Evolutionary conservation across 2,329 filamentous ascomycete genomes (phyloP), one percentile per base, ranked within the genome.

Genomic region (Aureobasidium sp.): DNA sequence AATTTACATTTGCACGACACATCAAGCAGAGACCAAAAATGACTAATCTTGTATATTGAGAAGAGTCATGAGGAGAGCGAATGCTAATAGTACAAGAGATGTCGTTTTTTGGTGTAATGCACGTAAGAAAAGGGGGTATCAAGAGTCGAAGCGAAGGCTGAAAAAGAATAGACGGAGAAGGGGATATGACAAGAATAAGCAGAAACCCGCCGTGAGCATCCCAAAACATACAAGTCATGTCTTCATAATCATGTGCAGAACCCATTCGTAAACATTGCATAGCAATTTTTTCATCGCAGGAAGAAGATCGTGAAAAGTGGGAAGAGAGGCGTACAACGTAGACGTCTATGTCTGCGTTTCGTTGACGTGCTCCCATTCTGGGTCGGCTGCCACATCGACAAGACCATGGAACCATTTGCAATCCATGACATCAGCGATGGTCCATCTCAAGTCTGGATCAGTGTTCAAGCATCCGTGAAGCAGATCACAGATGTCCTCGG

Each of bases 391-490:
- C 2, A 51, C 26, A 32, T 62, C 61, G 5, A 61, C 44, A 20
- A 48, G 52, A 42, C 53, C 59, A 20, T 29, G 66, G 56, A 88
- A 76, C 83, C 84, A 87, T 15, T 74, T 68, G 66, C 80, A 81
- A 26, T 77, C 76, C 41, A 88, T 69, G 23, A 84, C 78, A 46
- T 84, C 78, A 39, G 77, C 75, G 56, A 88, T 79, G 37, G 78
- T 81, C 81, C 82, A 86, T 46, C 86, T 78, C 56, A 76, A 73
- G 44, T 80, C 74, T 36, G 78, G 71, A 59, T 86, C 78, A 75
- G 82, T 79, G 37, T 84, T 78, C 27, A 88, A 74, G 68, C 86
- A 88, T 4, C 84, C 82, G 47, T 76, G 74, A 17, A 88, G 75
- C 27, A 88, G 68, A n/a, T 83, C 81, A 48, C 84, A 73, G 10